phyloP scores from a whole-genome alignment of 805 yeast genomes.

The Starmerella asiatica region DNA sequence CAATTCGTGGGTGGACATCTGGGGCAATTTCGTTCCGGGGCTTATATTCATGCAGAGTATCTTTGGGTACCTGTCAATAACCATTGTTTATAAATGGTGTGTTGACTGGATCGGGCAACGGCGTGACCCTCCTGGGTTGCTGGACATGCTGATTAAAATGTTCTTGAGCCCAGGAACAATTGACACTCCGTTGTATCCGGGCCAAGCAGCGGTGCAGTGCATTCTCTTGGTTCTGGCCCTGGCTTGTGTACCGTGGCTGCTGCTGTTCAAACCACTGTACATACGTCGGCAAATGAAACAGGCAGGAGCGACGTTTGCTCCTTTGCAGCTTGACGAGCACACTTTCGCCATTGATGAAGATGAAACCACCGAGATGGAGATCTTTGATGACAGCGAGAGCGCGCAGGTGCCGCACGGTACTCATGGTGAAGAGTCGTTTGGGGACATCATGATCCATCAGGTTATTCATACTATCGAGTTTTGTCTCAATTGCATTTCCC shows the following conservation, averaged over 20 bases:
- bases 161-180: constrained; percentile 83
- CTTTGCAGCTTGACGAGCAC: constrained; percentile 25
- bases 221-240: constrained; percentile 59
- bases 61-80: constrained; percentile 77
- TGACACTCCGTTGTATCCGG: constrained; percentile 64
- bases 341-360: constrained; percentile 26
- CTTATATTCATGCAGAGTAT: constrained; percentile 90
- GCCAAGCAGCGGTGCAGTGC: constrained; percentile 67
- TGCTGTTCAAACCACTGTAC: constrained; percentile 70
- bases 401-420: constrained; percentile 6
- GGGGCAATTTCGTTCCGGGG: constrained; percentile 91
- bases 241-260: constrained; percentile 84
- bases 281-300: constrained; percentile 44
- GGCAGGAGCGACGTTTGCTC: constrained; percentile 33
- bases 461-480: constrained; percentile 96
- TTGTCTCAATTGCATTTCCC: constrained; percentile 94
- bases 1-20: constrained; percentile 61
- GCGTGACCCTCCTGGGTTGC: constrained; percentile 78
- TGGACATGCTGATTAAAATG: constrained; percentile 94
- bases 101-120: constrained; percentile 75
- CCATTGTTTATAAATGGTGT: constrained; percentile 87
- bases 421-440: constrained; percentile 55
- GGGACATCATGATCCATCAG: constrained; percentile 92
- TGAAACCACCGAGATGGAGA: constrained; percentile 21
- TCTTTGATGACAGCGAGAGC: constrained; percentile 25